Base-by-base conservation (phyloP, 1,284 basidiomycete species). In the Flammula alnicola region DNA sequence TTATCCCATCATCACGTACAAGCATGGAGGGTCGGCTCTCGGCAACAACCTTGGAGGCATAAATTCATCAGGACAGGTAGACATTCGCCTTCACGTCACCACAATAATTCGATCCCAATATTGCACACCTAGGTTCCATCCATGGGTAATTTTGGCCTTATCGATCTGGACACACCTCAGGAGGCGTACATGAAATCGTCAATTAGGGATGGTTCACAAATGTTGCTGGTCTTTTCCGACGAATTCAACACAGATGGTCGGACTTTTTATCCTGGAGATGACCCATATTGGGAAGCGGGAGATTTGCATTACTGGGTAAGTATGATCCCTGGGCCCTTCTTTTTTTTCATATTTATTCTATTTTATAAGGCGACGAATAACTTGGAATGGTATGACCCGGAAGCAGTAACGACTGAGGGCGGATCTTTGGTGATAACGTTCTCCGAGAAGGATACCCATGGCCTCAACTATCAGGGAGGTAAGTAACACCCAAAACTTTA, bases 391-490 rank as follows among this genome's bases (percentile, higher is more conserved):
- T 83, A 67, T 57, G 74, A 93, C 57, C 95, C 95, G 0, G 80
- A 78, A n/a, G 87, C 89, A 1, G 74, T 95, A 49, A 91, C 84
- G 0, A 99, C 96, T 1, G 69, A 68, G 32, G 78, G 83, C 57
- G 95, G 95, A 7, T 77, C 84, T 22, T 80, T 99, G 26, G 79
- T 87, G 54, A 91, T 98, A 61, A 92, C 87, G 0, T 73, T 95
- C 58, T 80, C 77, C 1, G 63, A 84, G 57, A 83, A 80, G 61
- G 54, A 66, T 27, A 87, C 73, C 37, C 86, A 97, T 68, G 80
- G 80, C 49, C 75, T 97, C 54, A 73, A 89, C 59, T 96, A 84
- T 65, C 80, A 85, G 61, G 82, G 88, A 53, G 88, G 84, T 72
- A 36, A 37, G 65, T 22, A 23, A 56, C 9, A 11, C 27, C 5